A percentile compares a stretch with the other conserved stretches of the same genome.
Evolutionary conservation across 2,329 filamentous ascomycete genomes (phyloP).

Genomic region (Cladosporium velox): DNA sequence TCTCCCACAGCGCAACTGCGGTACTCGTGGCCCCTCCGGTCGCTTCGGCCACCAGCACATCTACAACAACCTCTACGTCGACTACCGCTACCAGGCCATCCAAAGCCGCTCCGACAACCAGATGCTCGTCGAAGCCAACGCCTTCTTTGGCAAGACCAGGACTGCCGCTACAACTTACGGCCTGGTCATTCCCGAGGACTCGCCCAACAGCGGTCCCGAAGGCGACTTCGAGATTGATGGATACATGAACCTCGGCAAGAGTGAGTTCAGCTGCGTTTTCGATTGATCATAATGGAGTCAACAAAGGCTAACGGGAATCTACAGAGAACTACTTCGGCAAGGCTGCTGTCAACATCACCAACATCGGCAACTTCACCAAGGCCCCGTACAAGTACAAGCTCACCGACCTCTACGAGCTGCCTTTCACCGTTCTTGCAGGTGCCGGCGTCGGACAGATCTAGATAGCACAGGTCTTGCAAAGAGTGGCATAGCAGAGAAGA

Average conservation of each 20-base stretch:
- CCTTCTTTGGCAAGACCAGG: slow-evolving; percentile 50
- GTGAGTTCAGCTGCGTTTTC: slow-evolving; percentile 39
- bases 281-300: background rate
- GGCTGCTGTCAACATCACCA: slow-evolving; percentile 55
- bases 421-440: slow-evolving; percentile 49
- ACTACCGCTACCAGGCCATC: slow-evolving; percentile 52
- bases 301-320: slow-evolving; percentile 13
- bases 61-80: slow-evolving; percentile 54
- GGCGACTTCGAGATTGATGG: slow-evolving; percentile 59
- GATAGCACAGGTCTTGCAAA: background rate
- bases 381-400: slow-evolving; percentile 54
- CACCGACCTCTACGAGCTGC: slow-evolving; percentile 43
- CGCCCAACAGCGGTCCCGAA: slow-evolving; percentile 55
- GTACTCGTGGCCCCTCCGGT: slow-evolving; percentile 52
- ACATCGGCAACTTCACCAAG: slow-evolving; percentile 51
- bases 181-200: slow-evolving; percentile 57
- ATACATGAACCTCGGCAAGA: slow-evolving; percentile 56
- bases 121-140: slow-evolving; percentile 53
- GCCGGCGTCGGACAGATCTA: slow-evolving; percentile 50
- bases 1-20: slow-evolving; percentile 41
- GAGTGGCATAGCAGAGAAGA: too few species aligned
- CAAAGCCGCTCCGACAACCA: slow-evolving; percentile 54
- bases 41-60: slow-evolving; percentile 54
- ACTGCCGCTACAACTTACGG: slow-evolving; percentile 58
- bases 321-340: slow-evolving; percentile 52